Percentiles rank a stretch among this genome's conserved stretches.
Conservation (phyloP, 2,329 filamentous ascomycete genomes). For the Didymella sp. region DNA sequence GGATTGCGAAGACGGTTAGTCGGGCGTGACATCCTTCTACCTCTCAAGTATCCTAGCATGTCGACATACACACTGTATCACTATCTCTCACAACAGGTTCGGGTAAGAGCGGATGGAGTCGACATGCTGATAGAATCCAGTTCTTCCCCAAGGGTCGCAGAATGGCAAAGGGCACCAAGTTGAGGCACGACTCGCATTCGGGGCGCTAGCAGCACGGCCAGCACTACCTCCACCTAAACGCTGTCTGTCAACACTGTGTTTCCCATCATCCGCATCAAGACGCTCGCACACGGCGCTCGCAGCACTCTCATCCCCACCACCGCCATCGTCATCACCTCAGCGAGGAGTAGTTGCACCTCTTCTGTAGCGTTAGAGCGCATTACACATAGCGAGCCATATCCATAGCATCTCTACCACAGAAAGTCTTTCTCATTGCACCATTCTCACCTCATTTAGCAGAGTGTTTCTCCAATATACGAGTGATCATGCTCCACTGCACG, state of each 20-base stretch:
- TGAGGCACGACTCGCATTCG: neutral
- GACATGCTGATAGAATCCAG: conserved; percentile 17
- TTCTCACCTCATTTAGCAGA: no score
- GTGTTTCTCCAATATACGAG: no score
- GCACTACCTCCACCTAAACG: no score
- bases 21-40: conserved; percentile 21
- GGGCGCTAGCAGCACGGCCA: neutral
- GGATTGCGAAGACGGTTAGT: conserved; percentile 67
- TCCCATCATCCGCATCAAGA: neutral
- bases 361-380: no score
- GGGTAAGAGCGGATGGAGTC: neutral
- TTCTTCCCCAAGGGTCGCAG: conserved; percentile 21
- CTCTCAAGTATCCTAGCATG: neutral
- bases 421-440: no score
- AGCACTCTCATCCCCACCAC: no score
- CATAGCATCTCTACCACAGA: no score
- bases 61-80: neutral
- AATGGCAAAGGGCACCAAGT: conserved; percentile 8
- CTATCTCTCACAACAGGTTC: neutral
- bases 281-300: no score
- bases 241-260: neutral
- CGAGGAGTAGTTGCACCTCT: no score
- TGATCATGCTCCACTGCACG: no score
- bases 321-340: no score
- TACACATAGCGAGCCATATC: no score